Percentiles rank a stretch among this genome's conserved stretches.
phyloP scores from a whole-genome alignment of 2,329 filamentous ascomycete species.

The Rutstroemia sydowiana region DNA sequence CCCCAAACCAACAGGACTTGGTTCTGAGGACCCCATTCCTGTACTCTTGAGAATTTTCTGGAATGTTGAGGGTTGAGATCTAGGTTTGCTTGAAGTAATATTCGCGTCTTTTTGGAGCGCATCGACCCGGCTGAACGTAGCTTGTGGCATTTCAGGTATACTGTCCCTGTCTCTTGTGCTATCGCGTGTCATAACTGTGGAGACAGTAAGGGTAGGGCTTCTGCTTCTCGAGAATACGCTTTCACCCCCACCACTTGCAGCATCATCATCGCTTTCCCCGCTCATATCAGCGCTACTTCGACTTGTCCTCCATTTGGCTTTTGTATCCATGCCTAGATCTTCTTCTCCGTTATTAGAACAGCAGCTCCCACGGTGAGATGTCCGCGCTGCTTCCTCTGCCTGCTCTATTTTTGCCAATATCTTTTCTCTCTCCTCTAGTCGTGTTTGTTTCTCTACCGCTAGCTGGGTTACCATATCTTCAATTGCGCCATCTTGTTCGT shows the following conservation, averaged over 20 bases:
- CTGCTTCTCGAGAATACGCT: constrained; percentile 50
- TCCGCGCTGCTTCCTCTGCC: constrained; percentile 3
- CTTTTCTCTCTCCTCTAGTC: constrained; percentile 24
- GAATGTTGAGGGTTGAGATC: constrained; percentile 38
- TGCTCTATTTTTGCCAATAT: constrained; percentile 19
- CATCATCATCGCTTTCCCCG: constrained; percentile 10
- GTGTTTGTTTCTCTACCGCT: constrained; percentile 40
- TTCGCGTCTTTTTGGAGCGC: constrained; percentile 1
- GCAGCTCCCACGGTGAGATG: background rate
- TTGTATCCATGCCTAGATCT: constrained; percentile 22
- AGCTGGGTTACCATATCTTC: constrained; percentile 44
- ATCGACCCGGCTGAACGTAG: background rate
- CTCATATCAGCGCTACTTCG: constrained; percentile 32
- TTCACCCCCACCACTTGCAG: constrained; percentile 7
- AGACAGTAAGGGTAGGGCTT: constrained; percentile 41
- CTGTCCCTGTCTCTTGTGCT: constrained; percentile 3
- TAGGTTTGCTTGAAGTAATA: constrained; percentile 17
- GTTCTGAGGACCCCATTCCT: constrained; percentile 21
- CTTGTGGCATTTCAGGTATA: background rate
- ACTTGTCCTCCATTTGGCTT: constrained; percentile 14
- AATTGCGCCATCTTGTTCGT: constrained; percentile 47
- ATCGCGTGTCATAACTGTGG: constrained; percentile 9
- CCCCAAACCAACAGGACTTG: constrained; percentile 16
- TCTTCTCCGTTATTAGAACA: constrained; percentile 13
- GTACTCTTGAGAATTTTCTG: constrained; percentile 43